phyloP scores from a whole-genome alignment of 2,329 filamentous ascomycete genomes.

The Sporothrix phasma region DNA sequence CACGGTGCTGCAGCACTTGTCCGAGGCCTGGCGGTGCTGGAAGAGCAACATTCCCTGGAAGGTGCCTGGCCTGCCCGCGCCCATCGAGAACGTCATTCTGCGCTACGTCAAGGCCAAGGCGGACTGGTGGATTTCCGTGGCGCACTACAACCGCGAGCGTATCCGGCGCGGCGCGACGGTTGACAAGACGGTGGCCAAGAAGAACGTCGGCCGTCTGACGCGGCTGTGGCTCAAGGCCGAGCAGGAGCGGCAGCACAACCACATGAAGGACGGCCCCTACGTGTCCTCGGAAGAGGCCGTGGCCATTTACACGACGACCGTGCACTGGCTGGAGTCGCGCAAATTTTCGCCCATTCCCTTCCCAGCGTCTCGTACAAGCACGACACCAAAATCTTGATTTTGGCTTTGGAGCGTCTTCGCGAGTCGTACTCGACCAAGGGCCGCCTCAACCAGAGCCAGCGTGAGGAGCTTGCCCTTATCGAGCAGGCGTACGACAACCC shows the following conservation, averaged over 20 bases:
- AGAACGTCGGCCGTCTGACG: conserved; percentile 91
- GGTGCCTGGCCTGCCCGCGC: conserved; percentile 88
- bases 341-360: conserved; percentile 99
- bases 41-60: conserved; percentile 99
- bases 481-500: conserved; percentile 98
- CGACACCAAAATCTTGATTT: conserved; percentile 95
- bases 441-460: conserved; percentile 89
- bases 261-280: conserved; percentile 98
- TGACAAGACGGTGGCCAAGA: conserved; percentile 98
- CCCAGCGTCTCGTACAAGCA: conserved; percentile 98
- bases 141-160: conserved; percentile 96
- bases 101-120: conserved; percentile 99
- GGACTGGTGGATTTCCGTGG: conserved; percentile 99
- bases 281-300: conserved; percentile 97
- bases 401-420: conserved; percentile 82
- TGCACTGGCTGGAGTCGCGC: conserved; percentile 95
- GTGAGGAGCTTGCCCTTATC: conserved; percentile 91
- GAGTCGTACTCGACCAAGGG: conserved; percentile 98
- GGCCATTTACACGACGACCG: conserved; percentile 96
- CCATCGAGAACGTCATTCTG: conserved; percentile 97
- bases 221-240: conserved; percentile 96
- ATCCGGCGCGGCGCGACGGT: conserved; percentile 94
- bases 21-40: conserved; percentile 98
- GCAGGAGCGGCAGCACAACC: conserved; percentile 97
- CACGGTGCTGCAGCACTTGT: conserved; percentile 91